Percentiles rank a stretch among this genome's conserved stretches.
Evolutionary conservation across 192 early-diverging fungal genomes (phyloP).

Genomic region (Phlyctochytrium arcticum): DNA sequence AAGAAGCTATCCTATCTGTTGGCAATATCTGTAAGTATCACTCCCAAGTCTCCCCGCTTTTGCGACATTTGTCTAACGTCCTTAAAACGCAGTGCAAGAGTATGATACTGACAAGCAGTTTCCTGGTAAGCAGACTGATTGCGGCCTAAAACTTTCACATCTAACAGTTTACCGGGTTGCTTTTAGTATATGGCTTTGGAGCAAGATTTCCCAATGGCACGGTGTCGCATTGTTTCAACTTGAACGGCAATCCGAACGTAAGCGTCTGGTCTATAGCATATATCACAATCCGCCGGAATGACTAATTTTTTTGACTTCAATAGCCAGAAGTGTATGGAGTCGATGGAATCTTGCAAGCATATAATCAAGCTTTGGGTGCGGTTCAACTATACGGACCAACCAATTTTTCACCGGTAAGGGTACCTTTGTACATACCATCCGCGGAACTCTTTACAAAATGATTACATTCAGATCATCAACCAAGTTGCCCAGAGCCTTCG

Average conservation of each 20-base stretch:
- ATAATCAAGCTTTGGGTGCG: conserved; percentile 32
- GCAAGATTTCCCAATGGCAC: conserved; percentile 32
- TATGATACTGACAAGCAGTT: conserved; percentile 51
- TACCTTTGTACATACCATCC: not conserved
- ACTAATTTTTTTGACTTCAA: not conserved
- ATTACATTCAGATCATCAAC: conserved; percentile 6
- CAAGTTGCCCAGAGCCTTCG: conserved; percentile 5
- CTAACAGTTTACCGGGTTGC: not conserved
- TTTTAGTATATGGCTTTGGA: conserved; percentile 52
- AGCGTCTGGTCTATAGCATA: not conserved
- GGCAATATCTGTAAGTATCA: conserved; percentile 30
- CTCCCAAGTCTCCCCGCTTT: conserved; percentile 13
- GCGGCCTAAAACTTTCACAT: not conserved
- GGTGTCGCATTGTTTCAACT: conserved; percentile 43
- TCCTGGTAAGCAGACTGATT: conserved; percentile 12
- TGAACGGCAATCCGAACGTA: conserved; percentile 25
- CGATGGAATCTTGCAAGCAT: conserved; percentile 43
- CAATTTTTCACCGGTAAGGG: conserved; percentile 48
- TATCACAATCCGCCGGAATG: too few species aligned
- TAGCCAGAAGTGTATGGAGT: conserved; percentile 53
- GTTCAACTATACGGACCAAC: conserved; percentile 49
- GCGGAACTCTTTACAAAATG: not conserved
- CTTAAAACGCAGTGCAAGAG: conserved; percentile 20
- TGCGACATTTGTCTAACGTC: too few species aligned
- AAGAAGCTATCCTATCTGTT: conserved; percentile 45